A percentile compares a stretch with the other conserved stretches of the same genome.
Evolutionary conservation across 352 stramenopile genomes (phyloP).

Genomic region (Globisporangium lucens): DNA sequence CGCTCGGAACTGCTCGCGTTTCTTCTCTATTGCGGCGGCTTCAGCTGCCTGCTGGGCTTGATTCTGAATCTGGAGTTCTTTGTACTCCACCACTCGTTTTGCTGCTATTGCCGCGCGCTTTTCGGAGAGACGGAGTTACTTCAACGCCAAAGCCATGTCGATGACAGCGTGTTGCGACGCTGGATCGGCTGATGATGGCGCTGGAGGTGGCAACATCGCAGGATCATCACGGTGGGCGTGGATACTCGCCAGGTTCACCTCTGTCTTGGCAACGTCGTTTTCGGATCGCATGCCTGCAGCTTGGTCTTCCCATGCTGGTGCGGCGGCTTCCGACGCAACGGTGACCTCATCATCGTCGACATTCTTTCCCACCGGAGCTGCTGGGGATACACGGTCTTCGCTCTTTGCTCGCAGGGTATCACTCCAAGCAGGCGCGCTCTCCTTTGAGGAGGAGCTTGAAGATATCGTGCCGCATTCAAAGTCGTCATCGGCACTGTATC

Average conservation of each 20-base stretch:
- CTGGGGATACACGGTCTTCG: background rate
- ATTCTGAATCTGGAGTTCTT: constrained; percentile 4
- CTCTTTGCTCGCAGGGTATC: background rate
- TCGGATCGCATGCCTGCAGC: background rate
- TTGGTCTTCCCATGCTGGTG: background rate
- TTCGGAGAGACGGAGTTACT: constrained; percentile 8
- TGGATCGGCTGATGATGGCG: background rate
- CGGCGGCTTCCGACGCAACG: background rate
- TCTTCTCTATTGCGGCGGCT: constrained; percentile 18
- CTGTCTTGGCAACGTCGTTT: background rate
- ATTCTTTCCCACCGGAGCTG: background rate
- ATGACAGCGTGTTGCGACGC: background rate
- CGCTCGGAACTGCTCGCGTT: constrained; percentile 27
- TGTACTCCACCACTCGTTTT: constrained; percentile 12
- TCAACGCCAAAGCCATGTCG: background rate
- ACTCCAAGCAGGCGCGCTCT: background rate
- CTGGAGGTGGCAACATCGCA: background rate
- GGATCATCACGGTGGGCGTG: constrained; percentile 2
- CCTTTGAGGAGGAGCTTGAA: background rate
- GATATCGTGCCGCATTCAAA: constrained; percentile 9
- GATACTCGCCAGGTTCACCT: constrained; percentile 7
- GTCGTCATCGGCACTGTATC: constrained; percentile 8
- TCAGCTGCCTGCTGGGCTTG: constrained; percentile 13
- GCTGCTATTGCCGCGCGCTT: constrained; percentile 6
- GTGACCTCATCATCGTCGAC: background rate